phyloP scores from a whole-genome alignment of 176 grass and related monocot species.

The Dendrocalamus sinicus region DNA sequence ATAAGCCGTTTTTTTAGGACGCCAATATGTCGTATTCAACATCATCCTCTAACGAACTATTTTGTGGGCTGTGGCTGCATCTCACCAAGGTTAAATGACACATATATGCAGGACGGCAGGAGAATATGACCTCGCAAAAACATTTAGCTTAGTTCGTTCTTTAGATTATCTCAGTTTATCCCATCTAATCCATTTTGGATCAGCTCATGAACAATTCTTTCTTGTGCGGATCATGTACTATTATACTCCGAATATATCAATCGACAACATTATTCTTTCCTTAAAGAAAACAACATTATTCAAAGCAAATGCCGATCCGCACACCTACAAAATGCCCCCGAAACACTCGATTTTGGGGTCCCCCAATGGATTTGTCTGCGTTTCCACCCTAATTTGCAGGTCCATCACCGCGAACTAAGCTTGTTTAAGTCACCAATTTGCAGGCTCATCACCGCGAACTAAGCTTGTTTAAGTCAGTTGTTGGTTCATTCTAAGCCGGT shows the following conservation, averaged over 20 bases:
- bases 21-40: not conserved
- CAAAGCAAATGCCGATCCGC: not conserved
- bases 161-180: not conserved
- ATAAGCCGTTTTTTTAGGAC: not conserved
- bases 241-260: not conserved
- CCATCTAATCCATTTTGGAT: not conserved
- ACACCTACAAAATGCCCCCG: not conserved
- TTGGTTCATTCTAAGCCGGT: not conserved
- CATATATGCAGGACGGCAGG: not conserved
- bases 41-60: not conserved
- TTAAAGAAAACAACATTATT: too few species aligned
- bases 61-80: not conserved
- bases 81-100: not conserved
- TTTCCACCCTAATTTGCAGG: not conserved
- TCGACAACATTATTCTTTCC: not conserved
- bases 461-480: not conserved
- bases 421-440: not conserved
- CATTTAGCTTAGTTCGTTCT: not conserved
- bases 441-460: not conserved
- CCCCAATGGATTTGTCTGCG: not conserved
- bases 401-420: not conserved
- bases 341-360: not conserved
- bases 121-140: not conserved
- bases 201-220: not conserved
- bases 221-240: too few species aligned